Evolutionary conservation across 1,139 yeast species (phyloP), one percentile per base, ranked within the genome.

Genomic region (Lodderomyces margitis): DNA sequence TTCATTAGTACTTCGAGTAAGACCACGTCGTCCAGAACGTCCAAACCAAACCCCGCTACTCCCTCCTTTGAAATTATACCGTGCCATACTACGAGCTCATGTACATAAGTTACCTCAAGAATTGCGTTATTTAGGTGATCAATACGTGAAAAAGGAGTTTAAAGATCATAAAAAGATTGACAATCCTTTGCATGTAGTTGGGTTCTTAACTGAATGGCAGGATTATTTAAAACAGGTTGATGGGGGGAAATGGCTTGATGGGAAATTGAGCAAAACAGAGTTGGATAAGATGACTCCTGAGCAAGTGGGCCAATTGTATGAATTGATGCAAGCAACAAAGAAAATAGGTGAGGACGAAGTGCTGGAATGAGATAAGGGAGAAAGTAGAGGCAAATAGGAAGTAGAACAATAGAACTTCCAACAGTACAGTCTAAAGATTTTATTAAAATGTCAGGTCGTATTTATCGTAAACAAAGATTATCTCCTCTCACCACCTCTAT

Each of bases 201-300:
- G 97, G 10, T 92, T 92, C 55, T 73, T 92, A 48, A 80, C 95
- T 1, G 84, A 88, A 50, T 92, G 98, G 98, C 98, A 92, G 58
- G 91, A 87, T 53, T 92, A 92, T 56, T 74, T 87, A 45, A 78
- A 78, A 42, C 70, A 74, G 58, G 75, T 92, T 28, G 81, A 82
- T 36, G 86, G 87, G 12, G 94, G 87, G 2, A 70, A 74, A 34
- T 92, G 98, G 98, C 67, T 75, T 57, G 70, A 74, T 45, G 87
- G 84, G 7, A 79, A 80, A 54, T 66, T 92, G 56, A 81, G 83
- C 31, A 68, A 78, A 51, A 72, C 70, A 32, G 83, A 84, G 44
- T 70, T 92, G 50, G 86, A 83, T 44, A 86, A 85, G 59, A 80
- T 92, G 92, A 80, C 87, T 24, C 94, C 95, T 8, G 96, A 92